A percentile compares a stretch with the other conserved stretches of the same genome.
Conservation (phyloP, 176 grass and related monocot genomes). For the Aegilops tauschii region DNA sequence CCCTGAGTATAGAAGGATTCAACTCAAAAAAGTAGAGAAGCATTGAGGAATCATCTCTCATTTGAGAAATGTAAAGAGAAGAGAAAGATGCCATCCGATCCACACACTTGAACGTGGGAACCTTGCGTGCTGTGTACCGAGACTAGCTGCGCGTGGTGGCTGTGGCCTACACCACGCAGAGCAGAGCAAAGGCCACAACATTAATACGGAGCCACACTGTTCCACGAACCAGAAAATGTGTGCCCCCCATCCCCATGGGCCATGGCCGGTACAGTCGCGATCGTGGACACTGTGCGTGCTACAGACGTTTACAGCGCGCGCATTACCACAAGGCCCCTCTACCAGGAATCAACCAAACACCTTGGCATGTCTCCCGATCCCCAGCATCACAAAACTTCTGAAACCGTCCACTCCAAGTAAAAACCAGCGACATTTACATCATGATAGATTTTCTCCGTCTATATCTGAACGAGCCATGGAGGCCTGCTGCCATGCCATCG, state of each 20-base stretch:
- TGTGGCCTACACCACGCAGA: not conserved
- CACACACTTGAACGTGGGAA: not conserved
- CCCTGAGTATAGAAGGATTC: too few species aligned
- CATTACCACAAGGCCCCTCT: not conserved
- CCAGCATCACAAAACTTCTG: not conserved
- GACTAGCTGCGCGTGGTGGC: not conserved
- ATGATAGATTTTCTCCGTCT: too few species aligned
- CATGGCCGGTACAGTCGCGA: too few species aligned
- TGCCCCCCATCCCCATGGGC: too few species aligned
- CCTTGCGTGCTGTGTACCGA: not conserved
- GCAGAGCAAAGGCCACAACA: not conserved
- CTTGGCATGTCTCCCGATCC: not conserved
- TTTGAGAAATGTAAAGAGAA: too few species aligned
- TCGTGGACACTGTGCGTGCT: not conserved
- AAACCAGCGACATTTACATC: not conserved
- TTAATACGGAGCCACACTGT: not conserved
- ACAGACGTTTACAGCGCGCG: not conserved
- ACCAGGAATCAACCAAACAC: not conserved
- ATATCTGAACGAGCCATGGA: too few species aligned
- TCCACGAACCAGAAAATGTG: not conserved
- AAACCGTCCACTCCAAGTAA: not conserved
- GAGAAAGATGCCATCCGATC: not conserved
- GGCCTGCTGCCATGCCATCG: too few species aligned
- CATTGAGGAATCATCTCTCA: too few species aligned
- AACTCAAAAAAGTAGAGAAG: too few species aligned